phyloP scores from a whole-genome alignment of 1,284 basidiomycete genomes.

The Puccinia coronata region DNA sequence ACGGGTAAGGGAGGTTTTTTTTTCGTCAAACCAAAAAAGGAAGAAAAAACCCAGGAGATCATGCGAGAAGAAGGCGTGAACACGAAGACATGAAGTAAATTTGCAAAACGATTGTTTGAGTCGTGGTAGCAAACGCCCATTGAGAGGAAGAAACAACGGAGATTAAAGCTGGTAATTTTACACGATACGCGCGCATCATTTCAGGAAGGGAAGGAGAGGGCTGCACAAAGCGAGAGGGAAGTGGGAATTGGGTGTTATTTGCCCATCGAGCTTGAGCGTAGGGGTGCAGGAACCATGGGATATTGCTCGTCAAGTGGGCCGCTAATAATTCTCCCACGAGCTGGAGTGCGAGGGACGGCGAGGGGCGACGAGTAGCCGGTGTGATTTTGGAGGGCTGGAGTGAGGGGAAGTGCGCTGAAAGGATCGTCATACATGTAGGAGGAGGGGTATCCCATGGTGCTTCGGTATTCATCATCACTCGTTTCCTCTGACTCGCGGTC shows the following conservation, averaged over 20 bases:
- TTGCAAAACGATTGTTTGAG: too few relatives aligned
- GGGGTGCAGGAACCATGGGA: background rate
- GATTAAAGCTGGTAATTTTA: too few relatives aligned
- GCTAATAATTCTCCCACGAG: background rate
- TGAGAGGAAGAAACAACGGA: too few relatives aligned
- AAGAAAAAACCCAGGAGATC: too few relatives aligned
- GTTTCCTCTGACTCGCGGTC: background rate
- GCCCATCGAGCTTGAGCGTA: background rate
- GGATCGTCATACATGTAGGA: background rate
- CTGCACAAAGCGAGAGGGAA: background rate
- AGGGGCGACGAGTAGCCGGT: background rate
- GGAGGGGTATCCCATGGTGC: background rate
- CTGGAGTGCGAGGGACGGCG: background rate
- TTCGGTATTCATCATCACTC: constrained; percentile 4
- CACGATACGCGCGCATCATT: background rate
- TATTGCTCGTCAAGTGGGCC: background rate
- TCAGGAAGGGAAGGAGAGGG: background rate
- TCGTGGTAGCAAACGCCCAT: too few relatives aligned
- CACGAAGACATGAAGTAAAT: too few relatives aligned
- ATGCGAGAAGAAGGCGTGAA: too few relatives aligned
- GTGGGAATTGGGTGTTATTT: background rate
- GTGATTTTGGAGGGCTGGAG: background rate
- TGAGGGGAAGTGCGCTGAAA: background rate
- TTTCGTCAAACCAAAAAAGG: too few relatives aligned
- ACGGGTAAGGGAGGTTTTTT: too few relatives aligned